Evolutionary conservation across 2,329 filamentous ascomycete species (phyloP), one percentile per base, ranked within the genome.

Genomic region (Xylariaceae sp.): DNA sequence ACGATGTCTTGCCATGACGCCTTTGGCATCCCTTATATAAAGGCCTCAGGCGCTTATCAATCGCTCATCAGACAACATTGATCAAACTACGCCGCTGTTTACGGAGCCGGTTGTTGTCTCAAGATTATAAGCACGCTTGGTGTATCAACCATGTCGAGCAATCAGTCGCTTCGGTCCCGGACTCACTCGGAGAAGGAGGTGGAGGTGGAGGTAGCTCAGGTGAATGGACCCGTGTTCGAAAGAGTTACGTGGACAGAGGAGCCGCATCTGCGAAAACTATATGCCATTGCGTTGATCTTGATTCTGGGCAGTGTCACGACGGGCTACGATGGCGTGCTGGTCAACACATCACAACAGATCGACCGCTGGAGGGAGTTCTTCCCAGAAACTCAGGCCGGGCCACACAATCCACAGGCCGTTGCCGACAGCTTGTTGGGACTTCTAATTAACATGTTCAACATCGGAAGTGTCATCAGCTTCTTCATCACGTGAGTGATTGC

Each of bases 301-400:
- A 81, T 83, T 71, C 74, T 86, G 58, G 82, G 81, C 10, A 85
- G 83, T 35, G 83, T 83, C 49, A 85, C 82, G 35, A 85, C 82
- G 6, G 82, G 83, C 56, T 86, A 85, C 68, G 83, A 87, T 72
- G 82, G 82, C 57, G 81, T 82, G 78, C 74, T 84, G 61, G 75
- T 84, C 69, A 85, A 85, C 71, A 83, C 81, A 8, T 82, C 80
- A 2, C 81, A 84, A 74, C 78, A 82, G 70, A 81, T 85, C 67
- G 74, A 80, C 60, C 71, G 72, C 15, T 85, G 81, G 81, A 76
- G 79, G 63, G 63, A 68, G 2, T 82, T 77, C 72, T 84, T 84
- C 71, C 67, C 68, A 11, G 59, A 56, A 51, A 70, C 69, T 0
- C 69, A 71, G 53, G 55, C 55, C n/a, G 65, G 65, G 7, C 64